Percentiles rank a stretch among this genome's conserved stretches.
Conservation (phyloP, 225 moss, liverwort and hornwort species). For the Climacium dendroides region DNA sequence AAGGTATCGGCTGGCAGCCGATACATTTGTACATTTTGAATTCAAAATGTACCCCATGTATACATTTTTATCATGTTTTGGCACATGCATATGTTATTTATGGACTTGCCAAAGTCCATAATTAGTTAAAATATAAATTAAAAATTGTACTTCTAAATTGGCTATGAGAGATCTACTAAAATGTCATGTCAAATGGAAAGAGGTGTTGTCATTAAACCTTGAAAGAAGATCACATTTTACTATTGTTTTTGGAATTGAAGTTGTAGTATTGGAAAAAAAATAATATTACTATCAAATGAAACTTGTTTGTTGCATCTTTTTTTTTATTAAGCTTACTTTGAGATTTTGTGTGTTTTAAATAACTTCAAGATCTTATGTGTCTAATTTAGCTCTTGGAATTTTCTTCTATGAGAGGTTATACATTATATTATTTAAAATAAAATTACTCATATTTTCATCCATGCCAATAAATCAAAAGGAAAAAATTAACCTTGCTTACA, state of each 20-base stretch:
- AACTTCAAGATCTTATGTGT: not conserved
- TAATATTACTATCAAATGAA: not conserved
- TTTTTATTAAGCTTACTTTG: not conserved
- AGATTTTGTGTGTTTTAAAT: not conserved
- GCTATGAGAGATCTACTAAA: not conserved
- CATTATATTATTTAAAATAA: not conserved
- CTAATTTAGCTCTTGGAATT: not conserved
- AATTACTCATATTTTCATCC: not conserved
- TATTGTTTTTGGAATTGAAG: not conserved
- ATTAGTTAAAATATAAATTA: too few relatives aligned
- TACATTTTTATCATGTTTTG: too few relatives aligned
- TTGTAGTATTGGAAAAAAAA: not conserved
- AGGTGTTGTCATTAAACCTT: not conserved
- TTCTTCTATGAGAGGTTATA: not conserved
- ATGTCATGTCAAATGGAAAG: not conserved
- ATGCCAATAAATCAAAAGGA: not conserved
- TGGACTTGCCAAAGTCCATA: too few relatives aligned
- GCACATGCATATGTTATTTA: too few relatives aligned
- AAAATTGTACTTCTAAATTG: not conserved
- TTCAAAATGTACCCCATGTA: too few relatives aligned
- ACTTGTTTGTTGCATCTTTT: not conserved
- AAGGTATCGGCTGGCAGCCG: too few relatives aligned
- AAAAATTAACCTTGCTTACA: not conserved
- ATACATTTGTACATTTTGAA: too few relatives aligned
- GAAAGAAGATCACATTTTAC: not conserved